Percentiles rank a stretch among this genome's conserved stretches.
These are phyloP conservation scores for Nicotiana rustica DNA, from an alignment of 305 asterid genomes.

Conservation along the genomic window DNA sequence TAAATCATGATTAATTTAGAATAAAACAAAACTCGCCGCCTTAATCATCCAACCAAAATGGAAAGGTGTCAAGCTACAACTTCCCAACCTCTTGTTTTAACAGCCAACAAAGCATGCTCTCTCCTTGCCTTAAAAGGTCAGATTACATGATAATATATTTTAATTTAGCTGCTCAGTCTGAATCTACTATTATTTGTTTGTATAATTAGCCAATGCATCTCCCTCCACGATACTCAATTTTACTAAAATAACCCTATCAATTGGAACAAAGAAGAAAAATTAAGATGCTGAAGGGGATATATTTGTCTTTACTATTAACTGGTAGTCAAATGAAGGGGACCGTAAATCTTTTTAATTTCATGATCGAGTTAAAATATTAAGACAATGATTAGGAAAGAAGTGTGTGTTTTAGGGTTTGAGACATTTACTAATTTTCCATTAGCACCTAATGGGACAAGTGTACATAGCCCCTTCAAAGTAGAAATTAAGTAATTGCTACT, in stretches of 20 bases:
- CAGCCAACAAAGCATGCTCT: constrained; percentile 37
- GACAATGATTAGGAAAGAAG: constrained; percentile 28
- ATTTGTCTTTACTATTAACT: neutral
- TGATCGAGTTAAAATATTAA: neutral
- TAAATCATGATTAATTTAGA: constrained; percentile 30
- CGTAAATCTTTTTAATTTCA: neutral
- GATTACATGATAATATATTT: constrained; percentile 43
- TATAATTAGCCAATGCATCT: neutral
- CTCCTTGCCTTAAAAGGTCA: constrained; percentile 50
- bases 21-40: constrained; percentile 36
- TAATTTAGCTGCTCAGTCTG: constrained; percentile 38
- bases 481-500: constrained; percentile 13
- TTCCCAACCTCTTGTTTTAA: constrained; percentile 15
- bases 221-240: neutral
- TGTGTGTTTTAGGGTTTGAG: neutral
- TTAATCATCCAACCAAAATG: constrained; percentile 39
- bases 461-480: neutral
- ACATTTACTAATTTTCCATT: neutral
- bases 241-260: neutral
- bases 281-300: neutral
- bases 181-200: neutral
- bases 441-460: constrained; percentile 47
- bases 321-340: neutral
- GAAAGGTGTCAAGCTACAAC: constrained; percentile 35
- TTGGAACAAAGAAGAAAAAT: neutral